Evolutionary conservation across 2,329 filamentous ascomycete species (phyloP).

Genomic region (Diatrype stigma): DNA sequence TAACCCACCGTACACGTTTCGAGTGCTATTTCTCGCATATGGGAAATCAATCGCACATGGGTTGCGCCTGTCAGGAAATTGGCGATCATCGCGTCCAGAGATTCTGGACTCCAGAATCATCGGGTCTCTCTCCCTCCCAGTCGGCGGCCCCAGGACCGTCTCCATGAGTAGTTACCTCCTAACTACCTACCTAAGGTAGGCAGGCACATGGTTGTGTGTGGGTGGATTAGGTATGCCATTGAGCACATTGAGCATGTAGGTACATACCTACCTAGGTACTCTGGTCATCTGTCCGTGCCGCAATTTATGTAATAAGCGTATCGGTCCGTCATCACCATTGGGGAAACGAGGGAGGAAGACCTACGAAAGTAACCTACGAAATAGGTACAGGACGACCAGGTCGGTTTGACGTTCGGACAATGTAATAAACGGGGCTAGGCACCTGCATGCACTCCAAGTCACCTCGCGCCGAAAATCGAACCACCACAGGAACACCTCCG

Average conservation of each 20-base stretch:
- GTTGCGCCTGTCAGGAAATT: neutral
- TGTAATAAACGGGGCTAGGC: neutral
- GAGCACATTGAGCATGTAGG: no score
- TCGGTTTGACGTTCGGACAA: neutral
- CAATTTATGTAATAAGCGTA: no score
- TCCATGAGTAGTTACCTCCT: no score
- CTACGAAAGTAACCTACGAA: no score
- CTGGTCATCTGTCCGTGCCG: no score
- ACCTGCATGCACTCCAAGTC: conserved; percentile 1
- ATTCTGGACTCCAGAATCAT: neutral
- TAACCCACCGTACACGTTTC: neutral
- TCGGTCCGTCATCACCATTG: no score
- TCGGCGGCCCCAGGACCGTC: no score
- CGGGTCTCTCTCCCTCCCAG: neutral
- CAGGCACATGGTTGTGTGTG: no score
- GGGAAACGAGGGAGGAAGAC: no score
- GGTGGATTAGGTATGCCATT: no score
- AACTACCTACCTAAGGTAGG: neutral
- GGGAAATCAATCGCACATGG: neutral
- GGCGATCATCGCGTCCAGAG: neutral
- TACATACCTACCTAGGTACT: no score
- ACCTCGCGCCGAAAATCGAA: neutral
- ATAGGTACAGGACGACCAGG: neutral
- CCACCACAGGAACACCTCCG: neutral
- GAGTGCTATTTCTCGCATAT: neutral